Percentiles rank a stretch among this genome's conserved stretches.
These are phyloP conservation scores for Hammondia hammondi DNA, from an alignment of 169 alveolate genomes.

Conservation along the genomic window DNA sequence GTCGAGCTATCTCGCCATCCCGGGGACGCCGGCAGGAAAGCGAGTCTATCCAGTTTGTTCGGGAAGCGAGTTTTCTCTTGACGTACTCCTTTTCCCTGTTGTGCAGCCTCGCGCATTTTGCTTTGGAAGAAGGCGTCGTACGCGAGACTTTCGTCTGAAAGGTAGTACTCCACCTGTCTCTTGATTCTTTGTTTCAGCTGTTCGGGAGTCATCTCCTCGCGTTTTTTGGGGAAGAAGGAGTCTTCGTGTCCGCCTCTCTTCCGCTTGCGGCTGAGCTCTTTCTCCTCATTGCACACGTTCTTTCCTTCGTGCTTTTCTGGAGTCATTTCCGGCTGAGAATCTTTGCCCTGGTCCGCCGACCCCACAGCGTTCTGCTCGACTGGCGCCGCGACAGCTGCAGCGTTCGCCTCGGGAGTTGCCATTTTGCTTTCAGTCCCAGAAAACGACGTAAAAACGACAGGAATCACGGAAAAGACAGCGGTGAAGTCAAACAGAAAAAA, in stretches of 20 bases:
- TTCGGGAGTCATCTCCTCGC: conserved; percentile 49
- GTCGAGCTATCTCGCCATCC: no score
- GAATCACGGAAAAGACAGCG: not conserved
- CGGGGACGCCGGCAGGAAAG: no score
- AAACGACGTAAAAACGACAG: not conserved
- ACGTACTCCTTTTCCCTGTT: conserved; percentile 57
- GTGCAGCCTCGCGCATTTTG: conserved; percentile 58
- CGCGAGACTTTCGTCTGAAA: conserved; percentile 37
- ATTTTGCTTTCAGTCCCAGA: not conserved
- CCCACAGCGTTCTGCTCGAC: not conserved
- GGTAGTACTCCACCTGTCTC: conserved; percentile 57
- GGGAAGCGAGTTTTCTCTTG: no score
- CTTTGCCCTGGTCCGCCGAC: not conserved
- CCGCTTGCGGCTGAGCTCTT: not conserved
- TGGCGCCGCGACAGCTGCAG: not conserved
- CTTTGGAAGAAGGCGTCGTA: conserved; percentile 54
- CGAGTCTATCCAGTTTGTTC: no score
- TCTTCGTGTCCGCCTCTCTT: not conserved
- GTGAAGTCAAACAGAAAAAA: not conserved
- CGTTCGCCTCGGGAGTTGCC: not conserved
- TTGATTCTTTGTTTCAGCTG: conserved; percentile 35
- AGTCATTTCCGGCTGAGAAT: not conserved
- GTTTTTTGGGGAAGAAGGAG: not conserved
- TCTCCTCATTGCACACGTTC: not conserved
- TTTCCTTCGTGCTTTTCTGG: not conserved